phyloP scores from a whole-genome alignment of 2,329 filamentous ascomycete genomes.

The Colletotrichum incanum region DNA sequence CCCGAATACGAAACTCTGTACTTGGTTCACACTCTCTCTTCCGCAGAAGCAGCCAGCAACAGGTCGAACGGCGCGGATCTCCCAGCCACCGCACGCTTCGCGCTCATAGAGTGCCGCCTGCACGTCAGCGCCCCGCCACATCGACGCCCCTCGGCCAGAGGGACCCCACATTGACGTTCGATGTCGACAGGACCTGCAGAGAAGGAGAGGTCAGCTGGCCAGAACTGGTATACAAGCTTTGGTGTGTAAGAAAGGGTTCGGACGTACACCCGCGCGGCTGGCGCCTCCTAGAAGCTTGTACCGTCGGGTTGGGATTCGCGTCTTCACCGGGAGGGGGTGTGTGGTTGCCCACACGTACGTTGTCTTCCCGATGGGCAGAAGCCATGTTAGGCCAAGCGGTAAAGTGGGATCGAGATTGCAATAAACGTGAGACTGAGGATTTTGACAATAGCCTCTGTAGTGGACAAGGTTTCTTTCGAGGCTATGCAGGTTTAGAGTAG shows the following conservation, averaged over 20 bases:
- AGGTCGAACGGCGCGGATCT: conserved; percentile 38
- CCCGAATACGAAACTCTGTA: neutral
- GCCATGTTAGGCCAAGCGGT: neutral
- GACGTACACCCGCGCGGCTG: conserved; percentile 7
- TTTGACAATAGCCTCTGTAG: neutral
- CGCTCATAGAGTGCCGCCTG: conserved; percentile 31
- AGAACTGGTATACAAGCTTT: neutral
- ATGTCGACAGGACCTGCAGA: conserved; percentile 32
- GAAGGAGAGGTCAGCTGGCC: neutral
- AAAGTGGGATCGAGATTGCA: neutral
- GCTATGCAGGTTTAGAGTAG: neutral
- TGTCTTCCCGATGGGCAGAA: conserved; percentile 1
- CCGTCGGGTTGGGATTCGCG: neutral
- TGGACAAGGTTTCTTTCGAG: neutral
- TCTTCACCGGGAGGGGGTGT: conserved; percentile 5
- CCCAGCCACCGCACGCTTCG: conserved; percentile 38
- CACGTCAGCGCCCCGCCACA: conserved; percentile 29
- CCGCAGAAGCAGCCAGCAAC: conserved; percentile 2
- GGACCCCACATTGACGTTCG: conserved; percentile 37
- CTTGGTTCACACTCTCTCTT: neutral
- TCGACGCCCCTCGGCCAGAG: conserved; percentile 6
- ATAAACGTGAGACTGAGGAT: neutral
- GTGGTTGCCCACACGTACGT: neutral
- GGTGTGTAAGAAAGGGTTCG: neutral
- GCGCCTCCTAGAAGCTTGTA: neutral